Evolutionary conservation across 2,329 filamentous ascomycete species (phyloP).

Genomic region (Trichoderma atrobrunneum): DNA sequence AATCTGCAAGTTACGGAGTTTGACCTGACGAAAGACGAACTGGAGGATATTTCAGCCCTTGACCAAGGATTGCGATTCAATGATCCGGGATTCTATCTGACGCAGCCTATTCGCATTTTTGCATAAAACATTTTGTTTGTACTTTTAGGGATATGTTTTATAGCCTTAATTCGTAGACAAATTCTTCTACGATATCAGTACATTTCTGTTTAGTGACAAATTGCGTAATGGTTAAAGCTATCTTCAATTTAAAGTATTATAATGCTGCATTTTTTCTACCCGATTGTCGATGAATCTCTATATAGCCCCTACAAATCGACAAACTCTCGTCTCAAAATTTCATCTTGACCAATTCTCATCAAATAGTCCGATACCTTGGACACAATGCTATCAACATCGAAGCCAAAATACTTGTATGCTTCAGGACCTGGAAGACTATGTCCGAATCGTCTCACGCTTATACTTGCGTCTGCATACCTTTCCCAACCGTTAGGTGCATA

Average conservation of each 20-base stretch:
- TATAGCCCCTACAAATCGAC: background rate
- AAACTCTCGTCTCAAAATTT: background rate
- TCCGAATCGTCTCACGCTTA: background rate
- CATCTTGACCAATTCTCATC: background rate
- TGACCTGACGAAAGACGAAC: conserved; percentile 51
- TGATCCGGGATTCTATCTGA: conserved; percentile 32
- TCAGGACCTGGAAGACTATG: conserved; percentile 6
- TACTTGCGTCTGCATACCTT: background rate
- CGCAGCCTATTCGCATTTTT: background rate
- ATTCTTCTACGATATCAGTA: background rate
- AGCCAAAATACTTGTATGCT: conserved; percentile 10
- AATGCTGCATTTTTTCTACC: background rate
- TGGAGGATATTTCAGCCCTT: conserved; percentile 54
- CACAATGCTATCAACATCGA: conserved; percentile 6
- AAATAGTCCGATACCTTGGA: background rate
- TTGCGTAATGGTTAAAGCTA: background rate
- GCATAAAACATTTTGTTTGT: background rate
- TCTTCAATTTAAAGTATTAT: background rate
- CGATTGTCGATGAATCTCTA: background rate
- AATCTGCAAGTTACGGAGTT: conserved; percentile 34
- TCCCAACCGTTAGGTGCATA: conserved; percentile 1
- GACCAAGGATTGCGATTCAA: conserved; percentile 60
- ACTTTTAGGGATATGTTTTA: background rate
- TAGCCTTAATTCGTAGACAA: background rate
- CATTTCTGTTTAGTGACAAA: background rate